Conservation (phyloP, 345 rosid genomes). For the Clausena lansium region DNA sequence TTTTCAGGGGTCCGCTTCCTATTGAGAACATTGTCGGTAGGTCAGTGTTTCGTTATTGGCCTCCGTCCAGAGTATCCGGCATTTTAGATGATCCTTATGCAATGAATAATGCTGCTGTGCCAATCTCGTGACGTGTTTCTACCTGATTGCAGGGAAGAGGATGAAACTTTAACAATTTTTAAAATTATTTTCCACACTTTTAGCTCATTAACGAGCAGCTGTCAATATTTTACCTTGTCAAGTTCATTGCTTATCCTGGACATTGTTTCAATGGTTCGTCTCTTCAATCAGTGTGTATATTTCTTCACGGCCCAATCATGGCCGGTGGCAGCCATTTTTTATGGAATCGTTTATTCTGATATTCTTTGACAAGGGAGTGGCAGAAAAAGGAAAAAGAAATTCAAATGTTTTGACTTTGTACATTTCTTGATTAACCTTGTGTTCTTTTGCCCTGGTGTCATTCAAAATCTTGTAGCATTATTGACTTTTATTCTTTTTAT, state of each 20-base stretch:
- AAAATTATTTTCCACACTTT: neutral
- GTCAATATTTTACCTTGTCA: constrained; percentile 10
- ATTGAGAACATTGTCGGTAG: constrained; percentile 58
- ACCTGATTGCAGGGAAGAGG: constrained; percentile 11
- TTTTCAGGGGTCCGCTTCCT: constrained; percentile 86
- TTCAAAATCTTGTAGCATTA: neutral
- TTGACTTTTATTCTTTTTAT: no score
- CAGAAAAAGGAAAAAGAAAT: neutral
- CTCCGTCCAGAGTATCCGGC: constrained; percentile 69
- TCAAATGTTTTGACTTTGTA: neutral
- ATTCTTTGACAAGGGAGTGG: neutral
- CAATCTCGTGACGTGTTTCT: constrained; percentile 41
- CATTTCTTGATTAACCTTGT: neutral
- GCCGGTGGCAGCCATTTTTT: constrained; percentile 8
- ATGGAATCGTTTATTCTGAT: constrained; percentile 6
- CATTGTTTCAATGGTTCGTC: constrained; percentile 21
- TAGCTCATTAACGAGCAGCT: constrained; percentile 16
- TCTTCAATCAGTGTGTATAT: constrained; percentile 16
- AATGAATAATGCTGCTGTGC: constrained; percentile 31
- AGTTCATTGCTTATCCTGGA: neutral
- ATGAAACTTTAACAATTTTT: neutral
- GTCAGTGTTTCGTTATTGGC: constrained; percentile 78
- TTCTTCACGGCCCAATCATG: constrained; percentile 16
- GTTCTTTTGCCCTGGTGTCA: neutral
- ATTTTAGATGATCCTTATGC: constrained; percentile 35